These are phyloP conservation scores for Exophiala mesophila DNA, from an alignment of 2,329 filamentous ascomycete genomes.

Conservation along the genomic window DNA sequence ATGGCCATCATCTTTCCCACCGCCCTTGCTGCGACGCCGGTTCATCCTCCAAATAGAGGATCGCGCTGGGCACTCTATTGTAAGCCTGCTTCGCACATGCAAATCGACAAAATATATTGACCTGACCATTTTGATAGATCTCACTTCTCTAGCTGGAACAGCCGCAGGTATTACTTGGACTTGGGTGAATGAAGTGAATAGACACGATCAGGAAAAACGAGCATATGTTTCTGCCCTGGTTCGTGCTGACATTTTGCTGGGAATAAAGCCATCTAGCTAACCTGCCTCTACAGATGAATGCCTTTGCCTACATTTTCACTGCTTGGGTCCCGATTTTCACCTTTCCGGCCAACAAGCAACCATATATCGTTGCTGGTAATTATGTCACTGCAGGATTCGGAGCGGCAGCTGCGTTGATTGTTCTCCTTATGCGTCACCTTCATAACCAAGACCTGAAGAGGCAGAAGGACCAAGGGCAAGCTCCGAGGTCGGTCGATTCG, in stretches of 20 bases:
- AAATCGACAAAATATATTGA: neutral
- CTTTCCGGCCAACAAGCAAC: conserved; percentile 5
- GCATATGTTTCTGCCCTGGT: conserved; percentile 6
- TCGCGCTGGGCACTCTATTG: conserved; percentile 4
- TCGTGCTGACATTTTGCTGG: neutral
- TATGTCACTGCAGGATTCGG: conserved; percentile 5
- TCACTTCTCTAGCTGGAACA: conserved; percentile 1
- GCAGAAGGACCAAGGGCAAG: neutral
- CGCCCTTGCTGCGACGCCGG: conserved; percentile 4
- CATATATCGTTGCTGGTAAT: conserved; percentile 4
- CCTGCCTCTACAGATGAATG: conserved; percentile 2
- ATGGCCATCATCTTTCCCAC: conserved; percentile 6
- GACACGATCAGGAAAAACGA: conserved; percentile 5
- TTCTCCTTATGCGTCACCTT: conserved; percentile 1
- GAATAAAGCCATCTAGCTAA: neutral
- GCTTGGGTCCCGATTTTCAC: conserved; percentile 7
- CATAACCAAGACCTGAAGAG: conserved; percentile 1
- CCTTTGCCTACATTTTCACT: conserved; percentile 4
- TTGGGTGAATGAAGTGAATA: conserved; percentile 3
- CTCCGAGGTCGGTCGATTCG: too few species aligned
- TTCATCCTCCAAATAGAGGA: conserved; percentile 2
- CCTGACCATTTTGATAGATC: neutral
- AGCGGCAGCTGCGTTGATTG: neutral
- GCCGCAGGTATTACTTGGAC: conserved; percentile 5
- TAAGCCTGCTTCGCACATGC: neutral